Conservation (phyloP, 192 early-diverging fungal species). For the Coemansia sp. region DNA sequence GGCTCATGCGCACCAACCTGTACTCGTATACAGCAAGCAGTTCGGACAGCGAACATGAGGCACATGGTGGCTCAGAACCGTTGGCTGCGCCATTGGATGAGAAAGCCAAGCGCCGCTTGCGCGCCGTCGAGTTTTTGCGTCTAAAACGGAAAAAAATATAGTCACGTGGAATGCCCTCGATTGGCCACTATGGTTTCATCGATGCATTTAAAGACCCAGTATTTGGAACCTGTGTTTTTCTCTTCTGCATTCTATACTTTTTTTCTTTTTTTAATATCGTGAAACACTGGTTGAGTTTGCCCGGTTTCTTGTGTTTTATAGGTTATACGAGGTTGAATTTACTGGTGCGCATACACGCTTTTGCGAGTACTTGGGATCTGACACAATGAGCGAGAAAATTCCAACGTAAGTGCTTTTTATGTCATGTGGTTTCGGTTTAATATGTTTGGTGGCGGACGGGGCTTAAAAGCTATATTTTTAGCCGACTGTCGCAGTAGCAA, state of each 20-base stretch:
- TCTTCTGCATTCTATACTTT: neutral
- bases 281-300: no score
- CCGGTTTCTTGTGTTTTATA: no score
- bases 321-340: no score
- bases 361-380: neutral
- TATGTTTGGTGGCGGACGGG: neutral
- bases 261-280: neutral
- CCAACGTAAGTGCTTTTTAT: constrained; percentile 30
- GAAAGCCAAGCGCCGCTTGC: constrained; percentile 31
- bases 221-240: no score
- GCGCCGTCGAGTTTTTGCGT: constrained; percentile 25
- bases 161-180: neutral
- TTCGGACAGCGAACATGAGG: constrained; percentile 10
- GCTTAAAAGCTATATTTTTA: neutral
- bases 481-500: neutral
- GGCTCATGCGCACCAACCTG: constrained; percentile 62
- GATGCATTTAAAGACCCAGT: neutral
- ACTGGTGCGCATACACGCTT: neutral
- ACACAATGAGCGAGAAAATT: constrained; percentile 25
- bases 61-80: constrained; percentile 11
- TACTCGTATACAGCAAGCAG: constrained; percentile 46
- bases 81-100: constrained; percentile 17
- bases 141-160: constrained; percentile 9
- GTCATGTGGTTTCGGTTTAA: neutral
- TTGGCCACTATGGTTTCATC: neutral